These are phyloP conservation scores for Populus hybrid DNA, from an alignment of 441 rosid species.

Conservation along the genomic window DNA sequence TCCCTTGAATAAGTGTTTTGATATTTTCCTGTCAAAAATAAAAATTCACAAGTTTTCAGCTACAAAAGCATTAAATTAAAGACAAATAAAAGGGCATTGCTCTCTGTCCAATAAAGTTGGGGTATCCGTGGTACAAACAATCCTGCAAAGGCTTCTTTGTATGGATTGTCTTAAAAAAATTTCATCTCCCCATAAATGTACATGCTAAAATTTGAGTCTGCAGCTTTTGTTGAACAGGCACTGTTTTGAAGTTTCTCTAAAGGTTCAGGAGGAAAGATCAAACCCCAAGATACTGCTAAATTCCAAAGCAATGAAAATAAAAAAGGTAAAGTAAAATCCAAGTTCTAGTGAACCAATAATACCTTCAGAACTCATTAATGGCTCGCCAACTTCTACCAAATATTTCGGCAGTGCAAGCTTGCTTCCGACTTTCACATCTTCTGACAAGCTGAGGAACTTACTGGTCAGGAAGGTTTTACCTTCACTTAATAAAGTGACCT, in stretches of 20 bases:
- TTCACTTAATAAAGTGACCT: constrained; percentile 10
- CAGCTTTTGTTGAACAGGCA: background rate
- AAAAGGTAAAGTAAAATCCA: background rate
- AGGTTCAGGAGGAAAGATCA: background rate
- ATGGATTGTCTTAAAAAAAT: background rate
- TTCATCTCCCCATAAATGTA: background rate
- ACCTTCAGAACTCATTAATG: constrained; percentile 1
- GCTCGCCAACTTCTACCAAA: constrained; percentile 16
- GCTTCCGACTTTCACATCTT: constrained; percentile 7
- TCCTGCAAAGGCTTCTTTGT: background rate
- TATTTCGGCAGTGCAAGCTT: background rate
- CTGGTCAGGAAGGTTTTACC: constrained; percentile 10
- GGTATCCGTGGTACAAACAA: background rate
- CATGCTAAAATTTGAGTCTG: constrained; percentile 1
- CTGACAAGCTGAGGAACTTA: constrained; percentile 6
- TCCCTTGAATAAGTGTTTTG: constrained; percentile 14
- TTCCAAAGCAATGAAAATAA: background rate
- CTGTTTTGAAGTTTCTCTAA: background rate
- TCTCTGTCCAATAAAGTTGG: background rate
- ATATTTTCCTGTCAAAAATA: constrained; percentile 22
- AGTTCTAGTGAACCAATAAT: background rate
- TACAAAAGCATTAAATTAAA: background rate
- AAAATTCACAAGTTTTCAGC: constrained; percentile 8
- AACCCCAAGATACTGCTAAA: background rate
- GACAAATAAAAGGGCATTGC: background rate